phyloP scores from a whole-genome alignment of 2,329 filamentous ascomycete species.

The Cordyceps militaris region DNA sequence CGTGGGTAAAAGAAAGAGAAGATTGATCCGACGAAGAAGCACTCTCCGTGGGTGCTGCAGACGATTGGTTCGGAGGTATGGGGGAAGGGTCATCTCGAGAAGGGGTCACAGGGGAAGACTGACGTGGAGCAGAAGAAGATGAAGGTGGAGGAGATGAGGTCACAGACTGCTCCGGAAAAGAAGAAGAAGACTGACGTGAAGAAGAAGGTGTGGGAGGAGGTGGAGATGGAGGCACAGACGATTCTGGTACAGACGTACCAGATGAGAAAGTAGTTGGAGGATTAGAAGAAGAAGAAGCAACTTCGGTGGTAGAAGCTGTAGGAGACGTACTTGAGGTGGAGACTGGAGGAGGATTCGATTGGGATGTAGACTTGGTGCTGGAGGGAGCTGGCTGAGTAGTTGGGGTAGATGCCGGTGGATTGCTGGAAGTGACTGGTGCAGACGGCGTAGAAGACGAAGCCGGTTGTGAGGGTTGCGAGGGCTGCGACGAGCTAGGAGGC shows the following conservation, averaged over 20 bases:
- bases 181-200: conserved; percentile 21
- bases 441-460: not conserved
- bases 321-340: conserved; percentile 23
- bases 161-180: conserved; percentile 17
- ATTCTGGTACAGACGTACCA: conserved; percentile 26
- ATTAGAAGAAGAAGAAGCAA: conserved; percentile 14
- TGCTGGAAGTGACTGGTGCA: not conserved
- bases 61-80: not conserved
- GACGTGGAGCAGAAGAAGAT: not conserved
- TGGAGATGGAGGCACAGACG: conserved; percentile 17
- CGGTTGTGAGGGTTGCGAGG: too few relatives aligned
- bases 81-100: not conserved
- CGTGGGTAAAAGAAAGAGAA: too few relatives aligned
- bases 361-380: conserved; percentile 14
- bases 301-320: conserved; percentile 23
- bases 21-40: too few relatives aligned
- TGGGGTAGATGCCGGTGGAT: not conserved
- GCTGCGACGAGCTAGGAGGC: not conserved
- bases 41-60: not conserved
- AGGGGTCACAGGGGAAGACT: not conserved
- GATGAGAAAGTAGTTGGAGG: conserved; percentile 18
- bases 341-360: conserved; percentile 9
- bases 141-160: conserved; percentile 14
- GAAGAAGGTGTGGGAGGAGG: conserved; percentile 19
- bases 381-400: not conserved